Evolutionary conservation across 2,329 filamentous ascomycete genomes (phyloP).

Genomic region (Domatiomyces catenatus): DNA sequence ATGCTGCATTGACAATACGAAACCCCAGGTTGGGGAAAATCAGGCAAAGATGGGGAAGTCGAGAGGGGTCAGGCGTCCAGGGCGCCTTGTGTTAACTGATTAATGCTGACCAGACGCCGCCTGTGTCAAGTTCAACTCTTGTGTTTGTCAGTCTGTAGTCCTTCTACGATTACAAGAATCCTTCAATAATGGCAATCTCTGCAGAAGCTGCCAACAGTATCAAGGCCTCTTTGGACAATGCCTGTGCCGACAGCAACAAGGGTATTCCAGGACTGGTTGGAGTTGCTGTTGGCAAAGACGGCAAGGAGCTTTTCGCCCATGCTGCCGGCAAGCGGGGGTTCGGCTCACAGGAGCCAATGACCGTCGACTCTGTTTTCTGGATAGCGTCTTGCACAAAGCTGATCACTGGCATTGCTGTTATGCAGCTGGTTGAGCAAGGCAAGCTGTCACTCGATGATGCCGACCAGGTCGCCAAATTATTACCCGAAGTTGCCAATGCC

Average conservation of each 20-base stretch:
- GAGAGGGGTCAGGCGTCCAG: no score
- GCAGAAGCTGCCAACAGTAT: conserved; percentile 5
- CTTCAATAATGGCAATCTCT: conserved; percentile 5
- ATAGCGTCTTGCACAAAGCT: conserved; percentile 45
- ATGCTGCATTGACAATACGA: no score
- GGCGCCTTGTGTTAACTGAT: no score
- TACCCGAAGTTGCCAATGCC: conserved; percentile 30
- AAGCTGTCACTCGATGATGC: conserved; percentile 34
- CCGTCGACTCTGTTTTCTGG: conserved; percentile 26
- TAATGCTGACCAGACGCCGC: no score
- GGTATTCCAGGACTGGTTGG: conserved; percentile 24
- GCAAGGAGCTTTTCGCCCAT: conserved; percentile 17
- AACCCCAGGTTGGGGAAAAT: no score
- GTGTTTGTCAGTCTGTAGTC: neutral
- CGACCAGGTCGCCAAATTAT: conserved; percentile 28
- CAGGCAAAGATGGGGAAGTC: no score
- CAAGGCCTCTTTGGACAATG: conserved; percentile 3
- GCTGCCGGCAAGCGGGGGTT: conserved; percentile 17
- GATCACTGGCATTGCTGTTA: conserved; percentile 36
- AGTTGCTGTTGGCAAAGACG: conserved; percentile 14
- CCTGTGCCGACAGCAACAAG: conserved; percentile 21
- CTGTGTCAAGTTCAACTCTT: no score
- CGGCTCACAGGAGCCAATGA: conserved; percentile 13
- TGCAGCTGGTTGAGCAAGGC: conserved; percentile 43
- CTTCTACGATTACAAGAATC: neutral